Evolutionary conservation across 2,329 filamentous ascomycete species (phyloP).

Genomic region (Ophiostoma sp.): DNA sequence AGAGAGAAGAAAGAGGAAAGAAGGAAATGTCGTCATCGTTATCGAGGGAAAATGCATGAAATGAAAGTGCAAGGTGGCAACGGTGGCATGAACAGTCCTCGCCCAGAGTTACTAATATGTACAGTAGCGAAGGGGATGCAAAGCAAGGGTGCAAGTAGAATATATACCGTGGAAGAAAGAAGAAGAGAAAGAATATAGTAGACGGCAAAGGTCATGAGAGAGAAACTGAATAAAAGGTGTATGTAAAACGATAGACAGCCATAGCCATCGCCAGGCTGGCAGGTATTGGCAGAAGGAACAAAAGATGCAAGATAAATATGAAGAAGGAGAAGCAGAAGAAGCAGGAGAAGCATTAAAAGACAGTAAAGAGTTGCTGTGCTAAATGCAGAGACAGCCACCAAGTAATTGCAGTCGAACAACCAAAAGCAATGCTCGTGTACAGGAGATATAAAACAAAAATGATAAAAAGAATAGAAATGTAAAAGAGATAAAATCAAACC

Average conservation of each 20-base stretch:
- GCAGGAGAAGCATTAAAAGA: neutral
- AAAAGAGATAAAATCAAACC: neutral
- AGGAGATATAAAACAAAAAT: slow-evolving; percentile 18
- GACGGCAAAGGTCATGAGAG: slow-evolving; percentile 22
- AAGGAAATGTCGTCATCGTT: neutral
- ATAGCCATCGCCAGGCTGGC: slow-evolving; percentile 15
- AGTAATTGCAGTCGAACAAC: slow-evolving; percentile 14
- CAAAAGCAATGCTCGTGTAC: slow-evolving; percentile 20
- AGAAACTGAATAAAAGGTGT: neutral
- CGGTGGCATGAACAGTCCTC: neutral
- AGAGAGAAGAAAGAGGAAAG: neutral
- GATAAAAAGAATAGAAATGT: slow-evolving; percentile 17
- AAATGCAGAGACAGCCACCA: slow-evolving; percentile 16
- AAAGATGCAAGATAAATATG: neutral
- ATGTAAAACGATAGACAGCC: slow-evolving; percentile 13
- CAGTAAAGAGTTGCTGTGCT: slow-evolving; percentile 23
- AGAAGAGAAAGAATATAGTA: neutral
- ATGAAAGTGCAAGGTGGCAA: neutral
- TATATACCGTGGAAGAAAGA: slow-evolving; percentile 3
- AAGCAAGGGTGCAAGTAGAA: neutral
- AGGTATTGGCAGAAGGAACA: slow-evolving; percentile 16
- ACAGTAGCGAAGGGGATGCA: neutral
- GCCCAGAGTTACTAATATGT: neutral
- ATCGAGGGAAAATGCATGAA: neutral
- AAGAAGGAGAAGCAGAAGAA: slow-evolving; percentile 8